These are phyloP conservation scores for Hibiscus mutabilis DNA, from an alignment of 345 rosid genomes.

Conservation along the genomic window DNA sequence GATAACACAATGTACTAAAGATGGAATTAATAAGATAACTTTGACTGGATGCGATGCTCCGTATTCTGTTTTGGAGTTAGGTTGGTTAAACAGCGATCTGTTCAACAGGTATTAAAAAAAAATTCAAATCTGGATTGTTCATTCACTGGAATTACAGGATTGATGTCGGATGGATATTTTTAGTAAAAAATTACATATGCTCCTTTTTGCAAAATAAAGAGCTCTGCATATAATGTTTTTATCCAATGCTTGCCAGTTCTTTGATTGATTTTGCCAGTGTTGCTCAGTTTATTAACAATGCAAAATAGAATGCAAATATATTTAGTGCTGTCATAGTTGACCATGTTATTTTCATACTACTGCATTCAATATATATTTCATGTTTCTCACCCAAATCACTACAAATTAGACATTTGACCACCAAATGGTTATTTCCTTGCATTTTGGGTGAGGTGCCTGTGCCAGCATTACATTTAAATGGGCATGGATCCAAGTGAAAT, in stretches of 20 bases:
- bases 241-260: background rate
- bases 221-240: background rate
- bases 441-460: constrained; percentile 1
- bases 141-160: background rate
- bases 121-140: background rate
- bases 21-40: constrained; percentile 75
- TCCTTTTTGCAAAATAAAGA: background rate
- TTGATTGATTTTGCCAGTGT: background rate
- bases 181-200: background rate
- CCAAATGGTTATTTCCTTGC: background rate
- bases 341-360: background rate
- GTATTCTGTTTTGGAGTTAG: constrained; percentile 85
- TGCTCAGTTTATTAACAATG: background rate
- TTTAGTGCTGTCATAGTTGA: background rate
- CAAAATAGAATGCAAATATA: background rate
- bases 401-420: background rate
- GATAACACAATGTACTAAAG: constrained; percentile 66
- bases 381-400: background rate
- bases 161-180: background rate
- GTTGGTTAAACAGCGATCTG: constrained; percentile 63
- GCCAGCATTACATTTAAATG: background rate
- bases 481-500: background rate
- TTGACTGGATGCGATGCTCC: constrained; percentile 77
- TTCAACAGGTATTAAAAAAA: constrained; percentile 63
- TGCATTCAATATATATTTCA: background rate